phyloP scores from a whole-genome alignment of 805 yeast species.

The Komagataella mondaviorum region DNA sequence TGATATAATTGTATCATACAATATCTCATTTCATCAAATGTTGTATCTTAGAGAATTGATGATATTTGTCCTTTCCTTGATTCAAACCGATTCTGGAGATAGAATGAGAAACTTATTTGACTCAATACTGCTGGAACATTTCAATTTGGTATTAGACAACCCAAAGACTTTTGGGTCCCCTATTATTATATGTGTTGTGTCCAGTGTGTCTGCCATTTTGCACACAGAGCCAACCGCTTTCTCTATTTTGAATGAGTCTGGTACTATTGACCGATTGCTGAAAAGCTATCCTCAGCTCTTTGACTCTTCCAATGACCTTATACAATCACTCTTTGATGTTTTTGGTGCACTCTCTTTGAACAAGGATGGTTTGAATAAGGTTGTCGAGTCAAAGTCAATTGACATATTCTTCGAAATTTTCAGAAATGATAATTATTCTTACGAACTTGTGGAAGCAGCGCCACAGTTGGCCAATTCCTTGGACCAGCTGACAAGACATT shows the following conservation, averaged over 20 bases:
- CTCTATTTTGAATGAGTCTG: conserved; percentile 66
- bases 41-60: conserved; percentile 44
- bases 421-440: conserved; percentile 32
- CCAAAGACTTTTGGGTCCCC: conserved; percentile 55
- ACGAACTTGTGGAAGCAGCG: conserved; percentile 41
- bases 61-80: conserved; percentile 47
- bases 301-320: conserved; percentile 42
- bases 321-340: conserved; percentile 54
- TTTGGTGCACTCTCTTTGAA: conserved; percentile 78
- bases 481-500: conserved; percentile 77
- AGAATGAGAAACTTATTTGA: conserved; percentile 77
- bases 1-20: conserved; percentile 33
- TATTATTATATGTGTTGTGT: conserved; percentile 45
- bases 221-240: conserved; percentile 89
- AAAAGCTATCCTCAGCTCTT: conserved; percentile 42
- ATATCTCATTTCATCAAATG: conserved; percentile 46
- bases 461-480: conserved; percentile 50
- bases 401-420: conserved; percentile 36
- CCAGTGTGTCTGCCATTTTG: conserved; percentile 54
- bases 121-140: conserved; percentile 54
- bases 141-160: conserved; percentile 44
- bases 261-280: conserved; percentile 52
- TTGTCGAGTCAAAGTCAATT: conserved; percentile 27
- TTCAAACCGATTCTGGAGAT: conserved; percentile 71
- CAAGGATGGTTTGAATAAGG: conserved; percentile 50